These are phyloP conservation scores for Trametes versicolor DNA, from an alignment of 1,284 basidiomycete genomes.

Conservation along the genomic window DNA sequence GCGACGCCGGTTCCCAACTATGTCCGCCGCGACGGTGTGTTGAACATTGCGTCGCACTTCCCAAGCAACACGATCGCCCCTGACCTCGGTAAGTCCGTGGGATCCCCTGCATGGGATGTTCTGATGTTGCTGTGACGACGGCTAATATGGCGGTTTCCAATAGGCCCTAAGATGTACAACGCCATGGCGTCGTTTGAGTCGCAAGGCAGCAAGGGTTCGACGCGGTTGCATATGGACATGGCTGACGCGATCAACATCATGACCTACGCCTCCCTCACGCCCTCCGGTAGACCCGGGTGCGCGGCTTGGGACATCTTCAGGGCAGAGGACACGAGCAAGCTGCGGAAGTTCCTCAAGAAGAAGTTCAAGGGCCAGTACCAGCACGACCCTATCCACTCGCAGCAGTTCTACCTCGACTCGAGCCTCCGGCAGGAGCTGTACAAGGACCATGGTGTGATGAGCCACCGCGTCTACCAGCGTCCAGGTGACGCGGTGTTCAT, in stretches of 20 bases:
- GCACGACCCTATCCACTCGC: constrained; percentile 91
- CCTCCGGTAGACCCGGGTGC: constrained; percentile 76
- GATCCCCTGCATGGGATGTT: neutral
- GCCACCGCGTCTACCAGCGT: constrained; percentile 88
- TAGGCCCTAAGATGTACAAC: constrained; percentile 87
- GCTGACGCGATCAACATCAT: constrained; percentile 96
- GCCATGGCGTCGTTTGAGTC: constrained; percentile 72
- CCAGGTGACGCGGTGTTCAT: constrained; percentile 97
- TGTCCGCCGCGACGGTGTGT: constrained; percentile 86
- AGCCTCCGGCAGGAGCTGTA: constrained; percentile 74
- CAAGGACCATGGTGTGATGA: constrained; percentile 75
- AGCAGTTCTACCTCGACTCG: constrained; percentile 87
- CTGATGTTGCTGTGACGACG: constrained; percentile 45
- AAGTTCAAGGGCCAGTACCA: constrained; percentile 61
- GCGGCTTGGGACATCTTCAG: constrained; percentile 95
- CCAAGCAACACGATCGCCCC: constrained; percentile 86
- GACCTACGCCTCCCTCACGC: constrained; percentile 73
- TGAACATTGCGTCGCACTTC: constrained; percentile 91
- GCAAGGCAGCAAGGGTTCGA: constrained; percentile 80
- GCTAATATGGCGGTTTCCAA: constrained; percentile 5
- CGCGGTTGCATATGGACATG: constrained; percentile 95
- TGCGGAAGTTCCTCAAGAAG: constrained; percentile 78
- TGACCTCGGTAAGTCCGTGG: constrained; percentile 73
- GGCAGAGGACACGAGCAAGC: constrained; percentile 82
- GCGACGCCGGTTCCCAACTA: constrained; percentile 90